Evolutionary conservation across 805 yeast genomes (phyloP).

Genomic region (Wickerhamomyces mucosus): DNA sequence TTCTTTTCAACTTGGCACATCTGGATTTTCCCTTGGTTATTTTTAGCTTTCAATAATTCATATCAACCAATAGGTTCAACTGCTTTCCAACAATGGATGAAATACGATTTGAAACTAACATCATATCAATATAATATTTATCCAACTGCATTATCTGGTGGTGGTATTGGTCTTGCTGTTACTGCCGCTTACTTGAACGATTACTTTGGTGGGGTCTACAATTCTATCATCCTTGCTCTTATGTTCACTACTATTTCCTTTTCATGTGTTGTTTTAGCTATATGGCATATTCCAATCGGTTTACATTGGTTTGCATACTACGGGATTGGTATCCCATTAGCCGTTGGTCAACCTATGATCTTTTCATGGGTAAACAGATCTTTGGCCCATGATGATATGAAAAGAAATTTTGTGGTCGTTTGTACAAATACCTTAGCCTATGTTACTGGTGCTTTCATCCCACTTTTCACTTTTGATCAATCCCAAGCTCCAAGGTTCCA

Average conservation of each 20-base stretch:
- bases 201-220: slow-evolving; percentile 25
- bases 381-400: slow-evolving; percentile 25
- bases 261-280: slow-evolving; percentile 34
- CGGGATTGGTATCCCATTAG: slow-evolving; percentile 35
- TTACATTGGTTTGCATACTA: slow-evolving; percentile 43
- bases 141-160: slow-evolving; percentile 31
- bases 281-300: slow-evolving; percentile 39
- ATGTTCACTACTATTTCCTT: slow-evolving; percentile 32
- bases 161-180: slow-evolving; percentile 31
- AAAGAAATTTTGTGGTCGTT: slow-evolving; percentile 29
- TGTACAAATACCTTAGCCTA: slow-evolving; percentile 33
- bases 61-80: slow-evolving; percentile 29
- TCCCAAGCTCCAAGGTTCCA: slow-evolving; percentile 27
- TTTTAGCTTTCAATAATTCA: slow-evolving; percentile 14
- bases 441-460: slow-evolving; percentile 31
- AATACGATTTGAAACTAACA: slow-evolving; percentile 23
- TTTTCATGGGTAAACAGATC: slow-evolving; percentile 47
- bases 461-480: slow-evolving; percentile 32
- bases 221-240: slow-evolving; percentile 26
- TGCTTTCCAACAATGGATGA: slow-evolving; percentile 38
- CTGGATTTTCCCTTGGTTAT: slow-evolving; percentile 30
- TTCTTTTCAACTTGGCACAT: slow-evolving; percentile 42
- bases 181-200: slow-evolving; percentile 28
- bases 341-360: slow-evolving; percentile 48
- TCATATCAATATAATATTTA: slow-evolving; percentile 29